Base-by-base conservation (phyloP, 1,139 yeast species). In the Yarrowia galli region DNA sequence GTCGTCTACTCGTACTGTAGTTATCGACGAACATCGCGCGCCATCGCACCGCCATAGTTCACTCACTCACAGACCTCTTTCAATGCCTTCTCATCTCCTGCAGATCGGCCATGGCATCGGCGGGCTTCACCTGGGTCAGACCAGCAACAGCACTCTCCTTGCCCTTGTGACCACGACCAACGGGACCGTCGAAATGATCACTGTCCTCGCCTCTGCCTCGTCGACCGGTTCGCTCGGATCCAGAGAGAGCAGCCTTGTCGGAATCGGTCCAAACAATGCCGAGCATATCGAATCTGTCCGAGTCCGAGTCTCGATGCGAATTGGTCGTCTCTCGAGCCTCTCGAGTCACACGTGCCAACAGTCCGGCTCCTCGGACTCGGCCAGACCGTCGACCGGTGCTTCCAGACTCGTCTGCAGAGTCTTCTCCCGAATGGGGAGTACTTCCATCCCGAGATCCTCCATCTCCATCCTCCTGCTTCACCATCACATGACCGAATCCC, bases 221-320 rank as follows among this genome's bases (percentile, higher is more conserved):
- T 42, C 63, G 40, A 7, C 63, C 63, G 8, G 63, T 40, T 15
- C 63, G 9, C 18, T 56, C 63, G 1, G 63, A 56, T 1, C 63
- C 49, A 2, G 63, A 56, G 6, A 56, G 18, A 0, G 61, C 61
- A 10, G 61, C 63, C 18, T 56, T 56, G 18, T 56, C 63, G 1
- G 63, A 40, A 13, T 56, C 63, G 2, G 63, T 56, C 63, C 63
- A 56, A 4, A 56, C 63, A 25, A 56, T 56, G n/a, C 63, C 63
- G 3, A 56, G 48, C 63, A 56, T 56, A 16, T 56, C 63, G 28
- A 56, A 56, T 13, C 49, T 25, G 38, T 56, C 63, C 20, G 63
- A 56, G 28, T 56, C 63, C 49, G 63, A 56, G 25, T 56, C 63
- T 35, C 63, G 63, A 23, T 40, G 63, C 36, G 49, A 40, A 56